Percentiles rank a stretch among this genome's conserved stretches.
These are phyloP conservation scores for Boletus vermiculosoides DNA, from an alignment of 768 basidiomycete genomes.

Conservation along the genomic window DNA sequence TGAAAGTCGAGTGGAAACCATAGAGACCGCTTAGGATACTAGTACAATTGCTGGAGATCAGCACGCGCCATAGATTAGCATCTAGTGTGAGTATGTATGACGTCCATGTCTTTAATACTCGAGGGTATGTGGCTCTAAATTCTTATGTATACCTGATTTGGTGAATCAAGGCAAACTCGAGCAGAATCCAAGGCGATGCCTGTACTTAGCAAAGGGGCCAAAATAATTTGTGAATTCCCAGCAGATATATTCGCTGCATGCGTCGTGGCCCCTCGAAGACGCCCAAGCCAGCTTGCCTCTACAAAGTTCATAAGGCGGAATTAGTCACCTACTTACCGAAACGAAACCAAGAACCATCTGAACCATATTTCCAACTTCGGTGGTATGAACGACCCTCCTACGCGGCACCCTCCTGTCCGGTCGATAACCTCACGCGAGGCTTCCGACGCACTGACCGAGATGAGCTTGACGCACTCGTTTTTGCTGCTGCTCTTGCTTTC, in stretches of 20 bases:
- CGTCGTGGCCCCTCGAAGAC: not conserved
- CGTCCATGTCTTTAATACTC: not conserved
- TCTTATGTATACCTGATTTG: not conserved
- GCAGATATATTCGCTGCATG: not conserved
- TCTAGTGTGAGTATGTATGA: too few species aligned
- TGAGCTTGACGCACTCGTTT: slow-evolving; percentile 20
- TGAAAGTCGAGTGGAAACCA: not conserved
- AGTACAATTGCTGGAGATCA: not conserved
- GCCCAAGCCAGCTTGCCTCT: not conserved
- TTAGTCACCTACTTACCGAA: not conserved
- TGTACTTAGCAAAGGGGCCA: not conserved
- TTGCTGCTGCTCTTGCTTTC: slow-evolving; percentile 50
- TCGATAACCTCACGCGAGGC: slow-evolving; percentile 21
- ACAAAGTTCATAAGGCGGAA: not conserved
- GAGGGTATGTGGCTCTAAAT: not conserved
- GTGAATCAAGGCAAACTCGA: not conserved
- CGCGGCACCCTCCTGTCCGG: slow-evolving; percentile 2
- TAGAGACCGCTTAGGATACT: not conserved
- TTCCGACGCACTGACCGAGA: slow-evolving; percentile 18
- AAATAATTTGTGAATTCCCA: not conserved
- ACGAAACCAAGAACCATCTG: not conserved
- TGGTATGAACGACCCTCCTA: not conserved
- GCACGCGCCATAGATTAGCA: not conserved
- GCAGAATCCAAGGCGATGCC: not conserved
- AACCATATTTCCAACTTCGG: not conserved